These are phyloP conservation scores for Alternaria infectoria DNA, from an alignment of 2,329 filamentous ascomycete species.

Conservation along the genomic window DNA sequence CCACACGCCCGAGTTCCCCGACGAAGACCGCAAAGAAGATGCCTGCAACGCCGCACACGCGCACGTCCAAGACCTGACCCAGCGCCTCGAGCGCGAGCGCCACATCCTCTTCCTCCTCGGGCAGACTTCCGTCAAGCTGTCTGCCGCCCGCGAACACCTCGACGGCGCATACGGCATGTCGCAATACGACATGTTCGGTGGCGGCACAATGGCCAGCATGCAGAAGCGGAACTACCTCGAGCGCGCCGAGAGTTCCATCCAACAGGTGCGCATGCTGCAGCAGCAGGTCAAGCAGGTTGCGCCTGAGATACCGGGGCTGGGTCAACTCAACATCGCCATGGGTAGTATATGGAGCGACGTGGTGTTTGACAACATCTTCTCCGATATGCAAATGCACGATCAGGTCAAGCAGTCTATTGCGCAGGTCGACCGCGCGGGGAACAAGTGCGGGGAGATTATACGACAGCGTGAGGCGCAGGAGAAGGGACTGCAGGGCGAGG, in stretches of 20 bases:
- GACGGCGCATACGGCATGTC: constrained; percentile 33
- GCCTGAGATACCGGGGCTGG: constrained; percentile 49
- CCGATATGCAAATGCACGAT: constrained; percentile 60
- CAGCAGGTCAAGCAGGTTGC: constrained; percentile 52
- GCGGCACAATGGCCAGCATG: constrained; percentile 58
- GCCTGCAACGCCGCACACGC: constrained; percentile 23
- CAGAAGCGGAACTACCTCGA: constrained; percentile 61
- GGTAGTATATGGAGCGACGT: constrained; percentile 59
- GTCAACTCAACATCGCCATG: constrained; percentile 52
- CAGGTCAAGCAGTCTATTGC: constrained; percentile 56
- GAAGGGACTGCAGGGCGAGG: constrained; percentile 25
- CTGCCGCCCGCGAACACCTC: constrained; percentile 27
- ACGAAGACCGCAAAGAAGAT: constrained; percentile 38
- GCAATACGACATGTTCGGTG: constrained; percentile 58
- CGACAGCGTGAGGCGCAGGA: constrained; percentile 40
- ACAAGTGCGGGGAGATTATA: constrained; percentile 43
- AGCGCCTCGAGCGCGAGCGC: constrained; percentile 30
- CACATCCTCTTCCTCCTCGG: constrained; percentile 35
- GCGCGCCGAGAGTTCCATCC: constrained; percentile 54
- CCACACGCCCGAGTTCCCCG: constrained; percentile 39
- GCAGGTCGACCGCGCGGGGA: constrained; percentile 35
- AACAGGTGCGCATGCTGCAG: constrained; percentile 48
- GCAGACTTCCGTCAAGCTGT: constrained; percentile 29
- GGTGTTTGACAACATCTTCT: constrained; percentile 63
- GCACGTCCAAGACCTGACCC: constrained; percentile 16